Evolutionary conservation across 371 early-diverging fungal species (phyloP).

Genomic region (Rhizomucor miehei): DNA sequence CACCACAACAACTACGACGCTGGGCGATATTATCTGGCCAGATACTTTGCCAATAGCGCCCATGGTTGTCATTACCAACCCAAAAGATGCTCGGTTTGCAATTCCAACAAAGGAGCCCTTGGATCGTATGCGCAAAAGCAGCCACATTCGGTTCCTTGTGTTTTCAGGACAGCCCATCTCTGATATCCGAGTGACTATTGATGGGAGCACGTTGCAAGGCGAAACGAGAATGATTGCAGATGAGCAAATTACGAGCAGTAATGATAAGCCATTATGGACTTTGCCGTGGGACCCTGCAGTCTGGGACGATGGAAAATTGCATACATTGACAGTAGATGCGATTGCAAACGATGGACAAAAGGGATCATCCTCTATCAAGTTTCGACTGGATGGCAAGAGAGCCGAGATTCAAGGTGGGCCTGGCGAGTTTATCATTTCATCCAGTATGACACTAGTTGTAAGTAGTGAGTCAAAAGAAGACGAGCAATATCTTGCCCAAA

Average conservation of each 20-base stretch:
- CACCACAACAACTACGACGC: constrained; percentile 6
- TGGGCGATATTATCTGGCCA: constrained; percentile 24
- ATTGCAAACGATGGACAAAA: constrained; percentile 48
- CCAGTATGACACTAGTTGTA: constrained; percentile 53
- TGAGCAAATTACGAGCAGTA: no score
- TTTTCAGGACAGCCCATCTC: constrained; percentile 47
- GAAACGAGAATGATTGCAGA: no score
- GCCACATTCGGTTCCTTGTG: constrained; percentile 74
- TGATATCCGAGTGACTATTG: constrained; percentile 46
- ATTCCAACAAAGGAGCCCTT: constrained; percentile 74
- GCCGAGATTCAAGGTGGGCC: constrained; percentile 60
- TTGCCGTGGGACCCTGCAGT: constrained; percentile 66
- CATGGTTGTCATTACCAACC: constrained; percentile 82
- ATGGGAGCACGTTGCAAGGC: not conserved
- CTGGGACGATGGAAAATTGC: constrained; percentile 62
- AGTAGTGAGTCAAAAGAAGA: constrained; percentile 5
- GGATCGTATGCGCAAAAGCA: constrained; percentile 53
- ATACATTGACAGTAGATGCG: constrained; percentile 58
- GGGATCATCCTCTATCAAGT: constrained; percentile 40
- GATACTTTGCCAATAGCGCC: constrained; percentile 52
- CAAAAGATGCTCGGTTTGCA: constrained; percentile 79
- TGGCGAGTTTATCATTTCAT: constrained; percentile 74
- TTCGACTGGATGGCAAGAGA: constrained; percentile 62
- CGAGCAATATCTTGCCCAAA: not conserved
- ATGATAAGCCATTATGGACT: constrained; percentile 80